Evolutionary conservation across 768 basidiomycete species (phyloP), one percentile per base, ranked within the genome.

Genomic region (Inosperma sp.): DNA sequence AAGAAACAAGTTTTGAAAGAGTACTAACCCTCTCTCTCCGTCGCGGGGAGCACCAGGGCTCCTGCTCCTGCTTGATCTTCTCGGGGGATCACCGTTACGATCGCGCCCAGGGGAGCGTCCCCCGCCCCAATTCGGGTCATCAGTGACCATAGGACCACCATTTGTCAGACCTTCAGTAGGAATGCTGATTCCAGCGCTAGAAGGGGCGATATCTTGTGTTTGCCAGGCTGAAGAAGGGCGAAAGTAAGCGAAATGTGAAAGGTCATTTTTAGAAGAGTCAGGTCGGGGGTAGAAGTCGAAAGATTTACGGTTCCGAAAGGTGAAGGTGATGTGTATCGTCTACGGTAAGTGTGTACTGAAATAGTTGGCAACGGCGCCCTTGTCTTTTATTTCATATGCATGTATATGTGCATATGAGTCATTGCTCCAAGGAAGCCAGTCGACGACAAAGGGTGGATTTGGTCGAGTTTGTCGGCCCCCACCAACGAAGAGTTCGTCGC

Each of bases 161-260:
- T 70, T 69, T 43, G 60, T 65, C 55, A 72, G 49, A 23, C 65
- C 67, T 30, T 80, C 83, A 21, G 79, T 76, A 44, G 86, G 86
- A 61, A 88, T 88, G 67, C 83, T 82, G 56, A 87, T 88, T 40
- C 79, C 84, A 51, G 67, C 71, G 60, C 65, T 75, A 7, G 82
- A 71, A 49, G 86, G 83, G 27, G 83, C 86, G 56, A 87, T 86
- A 57, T 89, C 87, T 81, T 86, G 84, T 29, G 83, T 79, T 72
- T 87, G 85, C 87, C 86, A 88, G 63, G 87, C 87, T 88, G 81
- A 67, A 19, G 46, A 48, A 65, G 65, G 55, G 61, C 49, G 44
- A 43, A 55, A 55, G 53, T 48, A 48, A 48, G 46, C 46, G 46
- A 48, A 46, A 47, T 54, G 59, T 61, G 60, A 58, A 62, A 63